Evolutionary conservation across 2,329 filamentous ascomycete species (phyloP).

Genomic region (Elsinoe perseae): DNA sequence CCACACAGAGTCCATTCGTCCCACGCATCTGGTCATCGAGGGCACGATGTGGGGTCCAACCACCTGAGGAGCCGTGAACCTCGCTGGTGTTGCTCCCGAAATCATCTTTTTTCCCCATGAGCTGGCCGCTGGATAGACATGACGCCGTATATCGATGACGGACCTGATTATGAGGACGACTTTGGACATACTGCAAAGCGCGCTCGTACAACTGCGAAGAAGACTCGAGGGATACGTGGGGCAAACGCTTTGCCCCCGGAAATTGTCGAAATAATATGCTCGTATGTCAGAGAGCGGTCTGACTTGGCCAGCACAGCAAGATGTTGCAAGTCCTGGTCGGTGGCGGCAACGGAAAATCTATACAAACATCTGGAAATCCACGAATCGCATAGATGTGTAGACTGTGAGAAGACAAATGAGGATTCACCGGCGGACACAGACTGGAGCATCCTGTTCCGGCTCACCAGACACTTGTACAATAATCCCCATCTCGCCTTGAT

Average conservation of each 20-base stretch:
- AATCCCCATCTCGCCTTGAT: neutral
- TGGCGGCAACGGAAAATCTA: neutral
- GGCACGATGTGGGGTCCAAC: neutral
- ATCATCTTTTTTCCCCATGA: neutral
- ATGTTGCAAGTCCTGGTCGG: neutral
- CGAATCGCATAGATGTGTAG: neutral
- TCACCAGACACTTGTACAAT: neutral
- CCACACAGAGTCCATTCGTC: neutral
- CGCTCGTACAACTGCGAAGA: neutral
- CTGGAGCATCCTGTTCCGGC: neutral
- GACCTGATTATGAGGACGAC: neutral
- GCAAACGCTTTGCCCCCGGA: neutral
- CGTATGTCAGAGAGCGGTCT: neutral
- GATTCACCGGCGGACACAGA: neutral
- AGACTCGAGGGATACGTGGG: neutral
- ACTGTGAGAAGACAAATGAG: neutral
- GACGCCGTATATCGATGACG: neutral
- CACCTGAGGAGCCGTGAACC: neutral
- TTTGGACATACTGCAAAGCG: neutral
- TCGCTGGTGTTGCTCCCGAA: neutral
- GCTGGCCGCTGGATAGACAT: neutral
- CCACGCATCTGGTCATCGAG: neutral
- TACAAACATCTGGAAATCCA: neutral
- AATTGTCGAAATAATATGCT: neutral
- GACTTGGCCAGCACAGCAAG: neutral